Percentiles rank a stretch among this genome's conserved stretches.
Evolutionary conservation across 148 eudicot genomes (phyloP).

Genomic region (Spergularia marina): DNA sequence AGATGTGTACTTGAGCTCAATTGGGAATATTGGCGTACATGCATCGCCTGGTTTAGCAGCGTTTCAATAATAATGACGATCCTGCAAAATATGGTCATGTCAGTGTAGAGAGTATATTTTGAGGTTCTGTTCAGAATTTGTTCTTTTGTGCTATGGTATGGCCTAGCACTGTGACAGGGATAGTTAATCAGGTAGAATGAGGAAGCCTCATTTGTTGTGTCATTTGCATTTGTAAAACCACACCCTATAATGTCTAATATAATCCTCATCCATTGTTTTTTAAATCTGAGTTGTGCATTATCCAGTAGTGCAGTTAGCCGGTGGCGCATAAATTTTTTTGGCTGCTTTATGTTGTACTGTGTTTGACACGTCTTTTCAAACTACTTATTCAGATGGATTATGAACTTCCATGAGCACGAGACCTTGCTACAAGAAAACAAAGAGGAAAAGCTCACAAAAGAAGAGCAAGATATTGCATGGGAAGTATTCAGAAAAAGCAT

Average conservation of each 20-base stretch:
- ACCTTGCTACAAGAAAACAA: slow-evolving; percentile 89
- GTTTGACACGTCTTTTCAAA: not conserved
- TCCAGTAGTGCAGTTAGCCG: not conserved
- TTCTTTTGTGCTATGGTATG: not conserved
- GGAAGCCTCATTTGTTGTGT: not conserved
- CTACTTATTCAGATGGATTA: slow-evolving; percentile 65
- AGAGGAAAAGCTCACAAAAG: slow-evolving; percentile 92
- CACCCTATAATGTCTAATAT: not conserved
- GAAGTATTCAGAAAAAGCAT: slow-evolving; percentile 63
- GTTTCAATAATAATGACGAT: too few relatives aligned
- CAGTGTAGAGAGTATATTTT: not conserved
- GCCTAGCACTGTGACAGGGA: not conserved
- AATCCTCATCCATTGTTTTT: not conserved
- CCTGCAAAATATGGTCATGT: too few relatives aligned
- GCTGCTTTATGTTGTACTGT: not conserved
- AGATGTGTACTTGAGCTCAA: not conserved
- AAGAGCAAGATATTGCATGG: slow-evolving; percentile 99
- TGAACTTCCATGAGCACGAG: slow-evolving; percentile 90
- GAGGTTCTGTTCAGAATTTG: not conserved
- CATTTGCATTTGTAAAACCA: not conserved
- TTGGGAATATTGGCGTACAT: too few relatives aligned
- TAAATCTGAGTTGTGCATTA: not conserved
- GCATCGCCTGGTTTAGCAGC: too few relatives aligned
- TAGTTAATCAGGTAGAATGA: not conserved
- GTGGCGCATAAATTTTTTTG: not conserved